These are phyloP conservation scores for Nakataea oryzae DNA, from an alignment of 2,329 filamentous ascomycete species.

Conservation along the genomic window DNA sequence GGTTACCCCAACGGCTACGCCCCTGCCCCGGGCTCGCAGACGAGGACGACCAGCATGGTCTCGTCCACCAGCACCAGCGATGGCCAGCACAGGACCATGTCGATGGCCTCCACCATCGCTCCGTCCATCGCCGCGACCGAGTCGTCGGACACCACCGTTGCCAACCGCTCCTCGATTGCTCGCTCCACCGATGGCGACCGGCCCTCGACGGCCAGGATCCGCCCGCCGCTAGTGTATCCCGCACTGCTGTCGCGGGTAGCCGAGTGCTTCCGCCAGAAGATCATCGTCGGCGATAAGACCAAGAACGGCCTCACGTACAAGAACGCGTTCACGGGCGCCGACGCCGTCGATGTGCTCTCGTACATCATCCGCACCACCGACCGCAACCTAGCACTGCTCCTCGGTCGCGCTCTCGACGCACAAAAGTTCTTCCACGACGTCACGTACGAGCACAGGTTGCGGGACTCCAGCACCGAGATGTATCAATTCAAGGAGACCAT, in stretches of 20 bases:
- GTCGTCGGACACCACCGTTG: conserved; percentile 31
- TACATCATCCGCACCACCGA: conserved; percentile 98
- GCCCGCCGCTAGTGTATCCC: conserved; percentile 82
- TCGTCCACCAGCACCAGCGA: conserved; percentile 29
- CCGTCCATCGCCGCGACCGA: conserved; percentile 52
- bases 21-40: conserved; percentile 41
- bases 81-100: conserved; percentile 54
- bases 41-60: conserved; percentile 33
- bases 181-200: conserved; percentile 43
- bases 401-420: conserved; percentile 86
- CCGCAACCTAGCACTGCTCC: conserved; percentile 79
- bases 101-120: conserved; percentile 78
- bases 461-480: conserved; percentile 88
- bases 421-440: conserved; percentile 99
- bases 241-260: conserved; percentile 88
- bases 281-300: conserved; percentile 74
- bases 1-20: conserved; percentile 26
- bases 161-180: conserved; percentile 45
- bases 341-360: conserved; percentile 89
- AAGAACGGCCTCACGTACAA: conserved; percentile 98
- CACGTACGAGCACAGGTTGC: conserved; percentile 89
- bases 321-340: conserved; percentile 89
- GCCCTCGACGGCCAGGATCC: conserved; percentile 51
- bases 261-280: conserved; percentile 83
- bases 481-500: conserved; percentile 95